A percentile compares a stretch with the other conserved stretches of the same genome.
These are phyloP conservation scores for Mycena alexandri DNA, from an alignment of 768 basidiomycete genomes.

Conservation along the genomic window DNA sequence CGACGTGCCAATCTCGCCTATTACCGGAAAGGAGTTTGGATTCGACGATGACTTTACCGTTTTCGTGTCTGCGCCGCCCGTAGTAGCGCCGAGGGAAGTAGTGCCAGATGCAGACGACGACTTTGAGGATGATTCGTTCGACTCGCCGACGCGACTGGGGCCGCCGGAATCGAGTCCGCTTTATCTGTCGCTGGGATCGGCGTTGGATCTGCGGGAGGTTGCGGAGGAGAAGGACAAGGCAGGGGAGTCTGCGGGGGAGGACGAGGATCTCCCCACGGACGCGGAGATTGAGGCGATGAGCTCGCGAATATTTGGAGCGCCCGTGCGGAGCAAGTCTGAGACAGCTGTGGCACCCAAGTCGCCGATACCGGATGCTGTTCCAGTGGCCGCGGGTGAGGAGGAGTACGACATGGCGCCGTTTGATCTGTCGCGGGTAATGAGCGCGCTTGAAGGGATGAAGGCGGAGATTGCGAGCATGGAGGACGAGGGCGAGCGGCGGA, in stretches of 20 bases:
- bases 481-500: slow-evolving; percentile 71
- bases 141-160: slow-evolving; percentile 36
- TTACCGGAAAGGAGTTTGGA: slow-evolving; percentile 42
- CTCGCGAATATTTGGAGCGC: slow-evolving; percentile 62
- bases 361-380: not conserved
- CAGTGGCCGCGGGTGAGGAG: slow-evolving; percentile 22
- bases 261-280: slow-evolving; percentile 59
- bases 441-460: slow-evolving; percentile 76
- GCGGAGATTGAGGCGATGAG: slow-evolving; percentile 65
- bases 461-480: slow-evolving; percentile 79
- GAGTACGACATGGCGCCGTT: slow-evolving; percentile 62
- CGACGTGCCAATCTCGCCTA: slow-evolving; percentile 34
- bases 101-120: slow-evolving; percentile 38
- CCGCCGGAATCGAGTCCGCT: slow-evolving; percentile 40
- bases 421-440: slow-evolving; percentile 72
- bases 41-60: slow-evolving; percentile 88
- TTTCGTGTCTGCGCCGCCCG: slow-evolving; percentile 72
- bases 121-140: slow-evolving; percentile 39
- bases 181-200: slow-evolving; percentile 69
- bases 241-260: slow-evolving; percentile 39
- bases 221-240: slow-evolving; percentile 31
- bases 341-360: not conserved
- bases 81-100: slow-evolving; percentile 2
- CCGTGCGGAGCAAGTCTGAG: slow-evolving; percentile 1
- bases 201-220: slow-evolving; percentile 65